Base-by-base conservation (phyloP, 2,329 filamentous ascomycete genomes). In the Podosphaera xanthii region DNA sequence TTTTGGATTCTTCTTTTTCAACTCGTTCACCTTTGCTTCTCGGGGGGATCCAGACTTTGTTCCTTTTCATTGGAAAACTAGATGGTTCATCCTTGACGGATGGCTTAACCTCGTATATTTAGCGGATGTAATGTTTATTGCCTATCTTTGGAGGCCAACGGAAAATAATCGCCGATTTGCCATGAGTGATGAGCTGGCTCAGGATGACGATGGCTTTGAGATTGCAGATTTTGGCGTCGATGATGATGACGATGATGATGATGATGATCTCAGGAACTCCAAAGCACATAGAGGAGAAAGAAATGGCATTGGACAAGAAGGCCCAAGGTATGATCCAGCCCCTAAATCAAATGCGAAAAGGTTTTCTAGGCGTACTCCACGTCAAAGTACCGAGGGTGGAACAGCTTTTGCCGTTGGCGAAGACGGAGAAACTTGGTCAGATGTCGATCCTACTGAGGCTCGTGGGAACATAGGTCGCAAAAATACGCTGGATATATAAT, bases 1-100 rank as follows among this genome's bases (percentile, higher is more conserved):
- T 65, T 98, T 98, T 66, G 89, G 78, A 60, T 98, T 98, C 75
- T 96, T 98, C 77, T 97, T 98, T 76, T 83, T 97, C 75, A 97
- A 96, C 76, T 94, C 87, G 65, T 89, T 96, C 72, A 88, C 87
- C 0, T 95, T 98, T 70, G 91, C 90, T 56, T 90, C 89, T 10
- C 82, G 83, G 55, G 80, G 79, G 55, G 85, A 90, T 63, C 87
- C 87, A 0, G 86, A 94, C 70, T 98, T 94, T 70, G 88, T 95
- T 3, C 92, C 92, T 1, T 87, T 87, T 65, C 91, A 98, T 72
- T 98, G 92, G 92, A 91, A 96, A 73, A 90, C 87, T 3, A 77
- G 92, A 61, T 98, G 92, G 92, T 98, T 98, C 68, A 81, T 98
- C 53, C 78, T 98, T 30, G 92, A 98, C 68, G 92, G 92, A 59